Conservation (phyloP, 805 yeast genomes). For the Ogataea haglerorum region DNA sequence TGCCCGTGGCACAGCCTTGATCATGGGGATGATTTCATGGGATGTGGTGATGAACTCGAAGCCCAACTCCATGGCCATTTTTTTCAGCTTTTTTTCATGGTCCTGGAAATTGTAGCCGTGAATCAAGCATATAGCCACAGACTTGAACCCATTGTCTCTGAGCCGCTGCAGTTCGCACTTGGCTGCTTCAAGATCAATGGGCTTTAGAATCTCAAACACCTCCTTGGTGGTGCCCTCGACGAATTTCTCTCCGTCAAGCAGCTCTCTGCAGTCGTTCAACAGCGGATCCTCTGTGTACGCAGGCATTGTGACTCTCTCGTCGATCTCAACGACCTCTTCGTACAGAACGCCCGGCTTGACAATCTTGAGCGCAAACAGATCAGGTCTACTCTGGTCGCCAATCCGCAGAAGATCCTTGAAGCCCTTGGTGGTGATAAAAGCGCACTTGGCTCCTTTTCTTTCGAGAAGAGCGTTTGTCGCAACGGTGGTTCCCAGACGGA, state of each 20-base stretch:
- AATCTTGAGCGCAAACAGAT: slow-evolving; percentile 22
- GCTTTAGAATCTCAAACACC: slow-evolving; percentile 37
- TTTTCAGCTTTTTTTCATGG: slow-evolving; percentile 36
- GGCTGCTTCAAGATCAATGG: slow-evolving; percentile 28
- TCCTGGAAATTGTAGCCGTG: slow-evolving; percentile 37
- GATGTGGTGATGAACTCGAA: slow-evolving; percentile 41
- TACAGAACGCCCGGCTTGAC: slow-evolving; percentile 21
- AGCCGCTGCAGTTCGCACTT: slow-evolving; percentile 23
- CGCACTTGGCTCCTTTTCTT: slow-evolving; percentile 23
- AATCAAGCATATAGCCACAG: slow-evolving; percentile 36
- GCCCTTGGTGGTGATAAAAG: slow-evolving; percentile 29
- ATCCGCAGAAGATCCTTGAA: slow-evolving; percentile 32
- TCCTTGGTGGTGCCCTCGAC: slow-evolving; percentile 40
- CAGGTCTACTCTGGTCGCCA: slow-evolving; percentile 33
- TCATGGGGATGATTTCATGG: slow-evolving; percentile 37
- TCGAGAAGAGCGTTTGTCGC: slow-evolving; percentile 28
- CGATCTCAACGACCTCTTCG: slow-evolving; percentile 22
- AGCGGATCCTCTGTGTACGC: slow-evolving; percentile 26
- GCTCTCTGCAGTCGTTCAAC: slow-evolving; percentile 11
- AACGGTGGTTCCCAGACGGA: slow-evolving; percentile 29
- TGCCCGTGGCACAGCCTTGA: slow-evolving; percentile 39
- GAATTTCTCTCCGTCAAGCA: slow-evolving; percentile 23
- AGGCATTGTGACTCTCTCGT: slow-evolving; percentile 25
- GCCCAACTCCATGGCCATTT: slow-evolving; percentile 42
- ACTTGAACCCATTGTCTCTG: slow-evolving; percentile 29